Evolutionary conservation across 352 stramenopile species (phyloP), one percentile per base, ranked within the genome.

Genomic region (Globisporangium barbulae): DNA sequence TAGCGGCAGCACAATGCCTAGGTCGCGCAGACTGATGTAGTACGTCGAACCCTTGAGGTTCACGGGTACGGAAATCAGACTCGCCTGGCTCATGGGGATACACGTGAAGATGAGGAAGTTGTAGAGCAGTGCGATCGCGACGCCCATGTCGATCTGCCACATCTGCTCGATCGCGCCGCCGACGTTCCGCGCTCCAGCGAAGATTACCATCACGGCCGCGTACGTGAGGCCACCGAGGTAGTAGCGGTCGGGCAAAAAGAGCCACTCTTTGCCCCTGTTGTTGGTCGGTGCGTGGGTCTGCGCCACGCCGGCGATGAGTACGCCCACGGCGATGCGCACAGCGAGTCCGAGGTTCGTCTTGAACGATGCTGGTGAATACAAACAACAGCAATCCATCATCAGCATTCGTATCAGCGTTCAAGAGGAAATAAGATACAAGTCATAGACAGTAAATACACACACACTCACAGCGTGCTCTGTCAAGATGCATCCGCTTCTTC

Each of bases 131-230:
- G 85, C 82, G 47, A 91, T 78, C 1, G 72, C 76, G 2, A 93
- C 79, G 13, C 85, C 85, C 4, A 85, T 48, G 39, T 87, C 76
- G 59, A 89, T 87, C 73, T 93, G 85, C 75, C 75, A 93, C 49
- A 91, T 75, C 17, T 90, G 74, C 59, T 79, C 59, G 19, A 91
- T 69, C 0, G 82, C 81, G 10, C 78, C 83, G 13, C 85, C 85
- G 30, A 91, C 70, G 9, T 79, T 91, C 7, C 67, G 69, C 30
- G 79, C 75, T 0, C 79, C 76, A 13, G 82, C 77, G 42, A 87
- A 93, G 57, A 93, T 87, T 31, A 87, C 77, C 74, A 88, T 88
- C 42, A 85, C 76, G 3, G 85, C 83, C 31, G 78, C 75, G 50
- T 87, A 90, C 8, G 69, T 83, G 4, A 92, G 31, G 2, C 81